A percentile compares a stretch with the other conserved stretches of the same genome.
Conservation (phyloP, 345 rosid genomes). For the Pistacia integerrima region DNA sequence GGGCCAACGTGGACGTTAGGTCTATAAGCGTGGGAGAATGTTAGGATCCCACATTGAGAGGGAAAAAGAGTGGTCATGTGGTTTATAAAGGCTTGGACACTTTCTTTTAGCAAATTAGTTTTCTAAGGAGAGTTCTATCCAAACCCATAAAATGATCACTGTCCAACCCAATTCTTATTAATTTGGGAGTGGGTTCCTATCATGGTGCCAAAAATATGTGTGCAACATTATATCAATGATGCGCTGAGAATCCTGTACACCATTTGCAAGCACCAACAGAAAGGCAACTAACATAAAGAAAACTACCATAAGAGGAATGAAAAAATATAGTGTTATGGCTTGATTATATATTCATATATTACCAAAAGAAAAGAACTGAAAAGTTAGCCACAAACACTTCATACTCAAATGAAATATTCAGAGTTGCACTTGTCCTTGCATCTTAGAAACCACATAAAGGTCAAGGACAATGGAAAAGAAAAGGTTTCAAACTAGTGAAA, state of each 20-base stretch:
- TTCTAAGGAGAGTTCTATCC: too few relatives aligned
- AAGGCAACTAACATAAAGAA: neutral
- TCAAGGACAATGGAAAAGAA: neutral
- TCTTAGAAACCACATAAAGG: neutral
- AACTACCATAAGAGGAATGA: neutral
- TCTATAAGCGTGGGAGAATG: too few relatives aligned
- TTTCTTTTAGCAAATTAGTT: too few relatives aligned
- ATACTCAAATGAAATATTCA: neutral
- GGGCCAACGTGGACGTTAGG: too few relatives aligned
- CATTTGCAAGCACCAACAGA: neutral
- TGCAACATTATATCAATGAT: neutral
- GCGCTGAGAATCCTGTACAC: neutral
- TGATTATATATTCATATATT: neutral
- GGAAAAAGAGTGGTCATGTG: too few relatives aligned
- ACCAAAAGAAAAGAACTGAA: neutral
- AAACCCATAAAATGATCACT: too few relatives aligned
- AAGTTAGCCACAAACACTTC: neutral
- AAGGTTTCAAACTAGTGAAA: neutral
- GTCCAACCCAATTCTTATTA: too few relatives aligned
- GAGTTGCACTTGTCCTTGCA: neutral
- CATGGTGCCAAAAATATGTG: neutral
- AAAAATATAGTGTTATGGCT: neutral
- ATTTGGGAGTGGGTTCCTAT: too few relatives aligned
- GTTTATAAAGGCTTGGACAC: too few relatives aligned
- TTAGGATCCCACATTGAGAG: too few relatives aligned